These are phyloP conservation scores for Mucor lusitanicus DNA, from an alignment of 371 early-diverging fungal species.

Conservation along the genomic window DNA sequence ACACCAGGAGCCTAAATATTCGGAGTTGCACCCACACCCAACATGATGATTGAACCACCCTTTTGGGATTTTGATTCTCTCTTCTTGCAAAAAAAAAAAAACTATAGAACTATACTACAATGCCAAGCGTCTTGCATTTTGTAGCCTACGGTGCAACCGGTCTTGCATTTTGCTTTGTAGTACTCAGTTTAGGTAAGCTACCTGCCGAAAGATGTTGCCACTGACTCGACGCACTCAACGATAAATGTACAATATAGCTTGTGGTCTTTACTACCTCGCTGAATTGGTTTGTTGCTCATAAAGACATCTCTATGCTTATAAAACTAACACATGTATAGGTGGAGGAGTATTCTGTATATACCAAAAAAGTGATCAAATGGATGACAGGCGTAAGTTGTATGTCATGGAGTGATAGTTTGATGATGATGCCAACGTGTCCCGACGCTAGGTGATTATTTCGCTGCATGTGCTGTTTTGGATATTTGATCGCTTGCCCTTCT, in stretches of 20 bases:
- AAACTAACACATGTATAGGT: slow-evolving; percentile 38
- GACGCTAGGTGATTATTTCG: slow-evolving; percentile 52
- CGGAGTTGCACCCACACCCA: no score
- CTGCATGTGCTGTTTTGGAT: slow-evolving; percentile 68
- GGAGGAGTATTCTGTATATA: slow-evolving; percentile 82
- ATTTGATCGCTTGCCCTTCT: slow-evolving; percentile 70
- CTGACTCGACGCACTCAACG: no score
- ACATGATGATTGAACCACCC: no score
- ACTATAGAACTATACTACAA: neutral
- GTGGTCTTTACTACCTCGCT: slow-evolving; percentile 84
- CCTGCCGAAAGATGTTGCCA: neutral
- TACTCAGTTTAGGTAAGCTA: slow-evolving; percentile 46
- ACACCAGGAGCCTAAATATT: no score
- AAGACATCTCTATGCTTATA: neutral
- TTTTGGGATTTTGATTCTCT: neutral
- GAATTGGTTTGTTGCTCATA: slow-evolving; percentile 50
- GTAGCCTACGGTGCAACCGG: slow-evolving; percentile 47
- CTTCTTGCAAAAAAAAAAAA: no score
- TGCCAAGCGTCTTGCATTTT: slow-evolving; percentile 31
- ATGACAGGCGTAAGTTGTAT: slow-evolving; percentile 60
- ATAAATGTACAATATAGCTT: slow-evolving; percentile 53
- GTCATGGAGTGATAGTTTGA: neutral
- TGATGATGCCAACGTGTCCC: neutral
- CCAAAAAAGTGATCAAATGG: slow-evolving; percentile 75
- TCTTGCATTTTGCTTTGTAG: slow-evolving; percentile 43